A percentile compares a stretch with the other conserved stretches of the same genome.
Evolutionary conservation across 305 asterid species (phyloP).

Genomic region (Rubia tinctorum): DNA sequence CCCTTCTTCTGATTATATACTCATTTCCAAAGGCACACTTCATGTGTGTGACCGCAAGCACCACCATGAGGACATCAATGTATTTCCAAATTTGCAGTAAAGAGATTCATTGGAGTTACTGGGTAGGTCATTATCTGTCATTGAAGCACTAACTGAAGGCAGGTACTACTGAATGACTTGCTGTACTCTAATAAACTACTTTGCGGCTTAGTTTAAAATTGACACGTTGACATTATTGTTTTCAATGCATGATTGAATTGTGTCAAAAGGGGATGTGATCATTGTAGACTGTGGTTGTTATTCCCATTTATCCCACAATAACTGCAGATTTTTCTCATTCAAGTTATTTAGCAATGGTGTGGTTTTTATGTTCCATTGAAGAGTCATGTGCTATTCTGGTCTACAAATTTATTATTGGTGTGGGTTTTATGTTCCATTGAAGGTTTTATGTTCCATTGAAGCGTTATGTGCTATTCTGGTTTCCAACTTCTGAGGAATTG

Average conservation of each 20-base stretch:
- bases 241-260: neutral
- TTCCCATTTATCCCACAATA: neutral
- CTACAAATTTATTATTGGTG: neutral
- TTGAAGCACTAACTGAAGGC: slow-evolving; percentile 10
- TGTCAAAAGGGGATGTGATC: neutral
- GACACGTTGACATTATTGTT: neutral
- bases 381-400: neutral
- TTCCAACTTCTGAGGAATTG: slow-evolving; percentile 18
- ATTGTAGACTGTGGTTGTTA: neutral
- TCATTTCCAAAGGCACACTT: no score
- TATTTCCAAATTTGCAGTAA: slow-evolving; percentile 80
- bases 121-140: slow-evolving; percentile 51
- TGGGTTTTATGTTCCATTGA: no score
- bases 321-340: neutral
- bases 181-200: neutral
- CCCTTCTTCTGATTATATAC: no score
- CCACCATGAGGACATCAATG: no score
- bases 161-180: slow-evolving; percentile 2
- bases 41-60: no score
- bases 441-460: neutral
- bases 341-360: neutral
- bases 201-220: neutral
- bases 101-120: slow-evolving; percentile 85
- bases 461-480: slow-evolving; percentile 1
- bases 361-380: neutral